Evolutionary conservation across 192 early-diverging fungal species (phyloP).

Genomic region (Coemansia sp.): DNA sequence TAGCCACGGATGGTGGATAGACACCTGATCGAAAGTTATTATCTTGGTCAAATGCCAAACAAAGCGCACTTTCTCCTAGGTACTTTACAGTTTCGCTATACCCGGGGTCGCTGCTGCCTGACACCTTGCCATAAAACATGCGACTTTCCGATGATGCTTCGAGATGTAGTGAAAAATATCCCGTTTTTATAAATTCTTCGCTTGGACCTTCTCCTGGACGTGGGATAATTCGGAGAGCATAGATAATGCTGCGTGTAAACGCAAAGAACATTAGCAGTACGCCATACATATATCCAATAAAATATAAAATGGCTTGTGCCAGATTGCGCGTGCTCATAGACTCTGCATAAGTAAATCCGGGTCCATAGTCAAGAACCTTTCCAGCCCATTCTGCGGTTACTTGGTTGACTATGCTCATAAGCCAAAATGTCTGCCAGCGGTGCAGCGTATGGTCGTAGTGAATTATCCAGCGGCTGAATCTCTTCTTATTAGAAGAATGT

Average conservation of each 20-base stretch:
- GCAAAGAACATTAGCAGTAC: conserved; percentile 41
- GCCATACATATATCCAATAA: conserved; percentile 39
- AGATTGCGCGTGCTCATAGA: conserved; percentile 56
- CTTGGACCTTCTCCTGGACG: conserved; percentile 69
- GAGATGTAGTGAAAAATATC: conserved; percentile 40
- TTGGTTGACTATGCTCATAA: conserved; percentile 45
- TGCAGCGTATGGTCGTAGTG: conserved; percentile 44
- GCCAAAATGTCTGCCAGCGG: conserved; percentile 54
- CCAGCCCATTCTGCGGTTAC: conserved; percentile 29
- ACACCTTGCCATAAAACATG: conserved; percentile 48
- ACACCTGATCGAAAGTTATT: conserved; percentile 64
- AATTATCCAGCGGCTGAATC: conserved; percentile 21
- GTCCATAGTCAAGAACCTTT: conserved; percentile 52
- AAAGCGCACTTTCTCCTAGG: conserved; percentile 76
- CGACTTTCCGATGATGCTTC: conserved; percentile 32
- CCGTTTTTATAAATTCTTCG: conserved; percentile 57
- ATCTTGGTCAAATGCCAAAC: conserved; percentile 63
- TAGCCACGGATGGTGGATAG: conserved; percentile 75
- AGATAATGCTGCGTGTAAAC: conserved; percentile 51
- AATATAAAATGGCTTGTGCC: conserved; percentile 48
- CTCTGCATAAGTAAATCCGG: conserved; percentile 63
- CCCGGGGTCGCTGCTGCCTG: conserved; percentile 68
- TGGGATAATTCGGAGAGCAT: conserved; percentile 60
- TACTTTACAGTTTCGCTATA: conserved; percentile 81
- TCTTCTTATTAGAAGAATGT: not conserved